Conservation (phyloP, 2,329 filamentous ascomycete genomes). For the Phialophora tarda region DNA sequence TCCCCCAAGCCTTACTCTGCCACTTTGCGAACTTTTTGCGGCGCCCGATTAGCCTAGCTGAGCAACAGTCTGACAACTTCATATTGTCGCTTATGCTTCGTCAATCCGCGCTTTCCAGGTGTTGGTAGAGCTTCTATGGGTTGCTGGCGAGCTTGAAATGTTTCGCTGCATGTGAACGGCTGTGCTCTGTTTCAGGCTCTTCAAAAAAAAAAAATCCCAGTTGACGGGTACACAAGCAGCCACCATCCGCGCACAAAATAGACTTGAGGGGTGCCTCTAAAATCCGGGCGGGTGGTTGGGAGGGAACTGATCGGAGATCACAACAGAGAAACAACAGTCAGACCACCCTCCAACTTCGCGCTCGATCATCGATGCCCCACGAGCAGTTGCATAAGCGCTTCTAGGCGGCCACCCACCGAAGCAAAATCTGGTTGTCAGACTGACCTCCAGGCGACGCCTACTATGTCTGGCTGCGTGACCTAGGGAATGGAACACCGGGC, state of each 20-base stretch:
- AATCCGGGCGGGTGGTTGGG: slow-evolving; percentile 12
- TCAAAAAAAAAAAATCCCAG: background rate
- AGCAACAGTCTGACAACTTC: slow-evolving; percentile 8
- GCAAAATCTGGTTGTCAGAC: slow-evolving; percentile 27
- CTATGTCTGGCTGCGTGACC: background rate
- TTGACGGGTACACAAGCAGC: slow-evolving; percentile 8
- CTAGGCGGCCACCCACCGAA: slow-evolving; percentile 26
- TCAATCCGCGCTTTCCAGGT: background rate
- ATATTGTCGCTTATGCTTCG: slow-evolving; percentile 13
- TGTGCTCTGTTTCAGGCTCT: background rate
- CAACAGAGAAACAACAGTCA: slow-evolving; percentile 24
- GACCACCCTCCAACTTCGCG: slow-evolving; percentile 23
- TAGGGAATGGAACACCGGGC: background rate
- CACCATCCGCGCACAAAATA: slow-evolving; percentile 10
- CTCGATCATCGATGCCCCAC: slow-evolving; percentile 25
- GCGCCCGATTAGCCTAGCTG: background rate
- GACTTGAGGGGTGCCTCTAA: slow-evolving; percentile 20
- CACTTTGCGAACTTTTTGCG: background rate
- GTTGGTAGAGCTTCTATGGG: background rate
- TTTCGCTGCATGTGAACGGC: background rate
- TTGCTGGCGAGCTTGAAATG: background rate
- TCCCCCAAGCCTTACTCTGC: background rate
- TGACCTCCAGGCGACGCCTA: slow-evolving; percentile 1
- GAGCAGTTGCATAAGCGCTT: slow-evolving; percentile 34
- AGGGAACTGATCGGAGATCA: background rate